phyloP scores from a whole-genome alignment of 805 yeast genomes.

The Nakazawaea ishiwadae region DNA sequence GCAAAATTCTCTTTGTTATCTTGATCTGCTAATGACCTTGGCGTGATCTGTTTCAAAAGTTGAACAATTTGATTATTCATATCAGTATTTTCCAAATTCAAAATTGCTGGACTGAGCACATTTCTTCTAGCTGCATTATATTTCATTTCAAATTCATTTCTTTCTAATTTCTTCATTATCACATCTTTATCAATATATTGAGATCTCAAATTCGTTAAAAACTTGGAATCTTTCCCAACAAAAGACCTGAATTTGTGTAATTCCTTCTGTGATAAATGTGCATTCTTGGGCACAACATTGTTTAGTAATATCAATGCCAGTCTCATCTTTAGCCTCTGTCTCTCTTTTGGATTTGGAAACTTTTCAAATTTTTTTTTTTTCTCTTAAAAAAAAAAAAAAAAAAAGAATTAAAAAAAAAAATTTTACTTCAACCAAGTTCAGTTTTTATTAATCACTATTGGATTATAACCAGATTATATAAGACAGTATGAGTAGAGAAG shows the following conservation, averaged over 20 bases:
- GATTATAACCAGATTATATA: too few species aligned
- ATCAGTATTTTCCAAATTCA: slow-evolving; percentile 1
- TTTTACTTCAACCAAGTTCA: too few species aligned
- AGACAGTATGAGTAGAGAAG: slow-evolving; percentile 65
- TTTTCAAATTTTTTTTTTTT: not conserved
- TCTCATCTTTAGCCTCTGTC: too few species aligned
- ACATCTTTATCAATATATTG: not conserved
- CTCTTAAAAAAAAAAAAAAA: not conserved
- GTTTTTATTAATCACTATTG: too few species aligned
- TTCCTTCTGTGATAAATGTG: not conserved
- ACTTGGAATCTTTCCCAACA: slow-evolving; percentile 9
- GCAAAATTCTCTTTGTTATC: not conserved
- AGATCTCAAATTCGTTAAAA: slow-evolving; percentile 4
- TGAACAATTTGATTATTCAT: not conserved
- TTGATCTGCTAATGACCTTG: not conserved
- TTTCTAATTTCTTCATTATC: not conserved
- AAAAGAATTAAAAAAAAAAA: slow-evolving; percentile 1
- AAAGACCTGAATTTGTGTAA: not conserved
- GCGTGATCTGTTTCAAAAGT: not conserved
- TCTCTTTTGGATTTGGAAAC: too few species aligned
- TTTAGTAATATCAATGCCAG: too few species aligned
- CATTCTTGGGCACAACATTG: not conserved
- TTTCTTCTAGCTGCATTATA: slow-evolving; percentile 5
- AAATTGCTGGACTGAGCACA: not conserved
- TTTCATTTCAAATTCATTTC: not conserved